phyloP scores from a whole-genome alignment of 805 yeast genomes.

The Wickerhamomyces sydowiorum region DNA sequence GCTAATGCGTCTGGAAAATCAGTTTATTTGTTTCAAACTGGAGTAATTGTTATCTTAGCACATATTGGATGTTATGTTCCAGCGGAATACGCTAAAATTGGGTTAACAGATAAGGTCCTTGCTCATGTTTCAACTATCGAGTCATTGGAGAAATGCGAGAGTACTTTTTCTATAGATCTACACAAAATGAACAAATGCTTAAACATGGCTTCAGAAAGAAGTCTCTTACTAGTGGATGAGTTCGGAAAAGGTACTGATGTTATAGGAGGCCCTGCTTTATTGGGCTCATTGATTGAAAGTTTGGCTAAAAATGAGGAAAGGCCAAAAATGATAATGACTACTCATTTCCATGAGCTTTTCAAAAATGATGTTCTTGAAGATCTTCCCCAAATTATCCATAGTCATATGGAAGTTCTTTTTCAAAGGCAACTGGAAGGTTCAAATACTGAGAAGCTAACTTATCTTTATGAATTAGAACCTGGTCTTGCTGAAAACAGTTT shows the following conservation, averaged over 20 bases:
- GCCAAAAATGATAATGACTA: conserved; percentile 30
- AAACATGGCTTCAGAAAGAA: conserved; percentile 30
- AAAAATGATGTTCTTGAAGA: conserved; percentile 17
- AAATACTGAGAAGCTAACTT: conserved; percentile 21
- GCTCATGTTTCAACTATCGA: conserved; percentile 40
- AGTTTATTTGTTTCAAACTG: conserved; percentile 42
- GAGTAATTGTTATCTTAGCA: conserved; percentile 40
- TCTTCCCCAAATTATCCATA: conserved; percentile 22
- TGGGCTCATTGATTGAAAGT: conserved; percentile 31
- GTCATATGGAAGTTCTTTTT: conserved; percentile 29
- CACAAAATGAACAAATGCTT: conserved; percentile 38
- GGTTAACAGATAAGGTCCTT: conserved; percentile 41
- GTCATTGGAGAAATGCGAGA: conserved; percentile 31
- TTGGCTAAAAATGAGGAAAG: conserved; percentile 9
- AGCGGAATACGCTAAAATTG: conserved; percentile 38
- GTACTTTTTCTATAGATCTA: conserved; percentile 47
- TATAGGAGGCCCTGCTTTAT: conserved; percentile 38
- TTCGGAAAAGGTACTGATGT: conserved; percentile 50
- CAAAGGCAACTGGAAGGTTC: background rate
- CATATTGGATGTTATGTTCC: conserved; percentile 55
- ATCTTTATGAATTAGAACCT: conserved; percentile 26
- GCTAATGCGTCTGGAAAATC: conserved; percentile 50
- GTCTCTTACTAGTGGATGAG: conserved; percentile 45
- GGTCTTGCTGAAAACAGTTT: conserved; percentile 30
- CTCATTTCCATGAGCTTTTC: conserved; percentile 40